phyloP scores from a whole-genome alignment of 2,329 filamentous ascomycete species.

The Fusarium sp. region DNA sequence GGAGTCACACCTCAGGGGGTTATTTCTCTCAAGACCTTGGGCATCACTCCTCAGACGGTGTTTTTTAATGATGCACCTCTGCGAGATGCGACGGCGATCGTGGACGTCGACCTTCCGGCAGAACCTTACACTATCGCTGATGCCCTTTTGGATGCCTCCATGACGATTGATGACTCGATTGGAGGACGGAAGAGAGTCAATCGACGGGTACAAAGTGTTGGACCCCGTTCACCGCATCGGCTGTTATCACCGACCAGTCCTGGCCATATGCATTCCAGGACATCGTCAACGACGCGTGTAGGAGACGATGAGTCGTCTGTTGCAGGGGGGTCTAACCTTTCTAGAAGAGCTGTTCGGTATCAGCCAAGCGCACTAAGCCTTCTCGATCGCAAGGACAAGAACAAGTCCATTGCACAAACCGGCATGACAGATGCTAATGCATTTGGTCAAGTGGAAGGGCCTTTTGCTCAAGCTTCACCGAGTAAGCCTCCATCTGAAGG shows the following conservation, averaged over 20 bases:
- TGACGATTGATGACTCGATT: conserved; percentile 79
- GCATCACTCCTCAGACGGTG: conserved; percentile 86
- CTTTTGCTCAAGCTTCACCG: conserved; percentile 54
- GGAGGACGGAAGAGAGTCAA: conserved; percentile 66
- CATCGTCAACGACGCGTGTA: conserved; percentile 45
- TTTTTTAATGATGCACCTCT: conserved; percentile 85
- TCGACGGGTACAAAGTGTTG: conserved; percentile 55
- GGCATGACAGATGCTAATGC: conserved; percentile 68
- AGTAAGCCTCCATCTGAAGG: conserved; percentile 38
- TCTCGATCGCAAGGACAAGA: conserved; percentile 68
- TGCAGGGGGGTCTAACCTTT: conserved; percentile 55
- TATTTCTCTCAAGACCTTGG: conserved; percentile 78
- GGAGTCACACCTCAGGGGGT: conserved; percentile 54
- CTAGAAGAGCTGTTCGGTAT: conserved; percentile 61
- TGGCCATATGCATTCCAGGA: conserved; percentile 51
- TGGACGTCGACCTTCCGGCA: conserved; percentile 45
- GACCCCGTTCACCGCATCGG: conserved; percentile 44
- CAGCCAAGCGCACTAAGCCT: conserved; percentile 70
- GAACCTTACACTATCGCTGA: conserved; percentile 85
- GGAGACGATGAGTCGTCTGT: conserved; percentile 50
- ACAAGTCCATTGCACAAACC: conserved; percentile 68
- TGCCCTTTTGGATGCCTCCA: conserved; percentile 90
- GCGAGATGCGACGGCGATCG: conserved; percentile 50
- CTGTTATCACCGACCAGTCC: conserved; percentile 46
- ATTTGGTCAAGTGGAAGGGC: conserved; percentile 69